Conservation (phyloP, 2,329 filamentous ascomycete species). For the Niveomyces coronatus region DNA sequence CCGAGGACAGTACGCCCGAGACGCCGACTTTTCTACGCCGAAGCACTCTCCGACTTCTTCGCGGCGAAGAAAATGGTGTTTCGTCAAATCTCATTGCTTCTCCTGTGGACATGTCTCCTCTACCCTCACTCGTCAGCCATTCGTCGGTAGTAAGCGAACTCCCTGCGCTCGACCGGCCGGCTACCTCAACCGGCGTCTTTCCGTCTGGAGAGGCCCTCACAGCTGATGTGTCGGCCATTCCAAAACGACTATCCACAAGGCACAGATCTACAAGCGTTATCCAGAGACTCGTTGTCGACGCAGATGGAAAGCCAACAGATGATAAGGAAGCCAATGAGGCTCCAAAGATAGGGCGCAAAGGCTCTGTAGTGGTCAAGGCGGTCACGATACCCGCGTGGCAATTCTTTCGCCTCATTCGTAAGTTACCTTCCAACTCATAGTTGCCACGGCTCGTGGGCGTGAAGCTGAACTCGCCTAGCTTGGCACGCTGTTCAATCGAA, state of each 20-base stretch:
- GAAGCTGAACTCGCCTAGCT: conserved; percentile 42
- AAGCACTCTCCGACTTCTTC: conserved; percentile 25
- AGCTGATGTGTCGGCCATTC: conserved; percentile 17
- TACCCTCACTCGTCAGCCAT: conserved; percentile 6
- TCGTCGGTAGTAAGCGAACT: conserved; percentile 3
- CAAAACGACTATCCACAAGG: conserved; percentile 26
- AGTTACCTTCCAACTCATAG: conserved; percentile 24
- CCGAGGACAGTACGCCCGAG: conserved; percentile 19
- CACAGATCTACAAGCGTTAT: conserved; percentile 50
- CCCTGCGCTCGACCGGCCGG: conserved; percentile 2
- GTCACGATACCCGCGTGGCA: conserved; percentile 96
- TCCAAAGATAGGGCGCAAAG: conserved; percentile 33
- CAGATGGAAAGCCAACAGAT: conserved; percentile 34
- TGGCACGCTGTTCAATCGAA: conserved; percentile 63
- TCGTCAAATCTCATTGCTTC: conserved; percentile 25
- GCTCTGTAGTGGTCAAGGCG: conserved; percentile 55
- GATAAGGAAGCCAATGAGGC: conserved; percentile 31
- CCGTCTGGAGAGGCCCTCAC: not conserved
- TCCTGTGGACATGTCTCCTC: conserved; percentile 20
- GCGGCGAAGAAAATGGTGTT: conserved; percentile 21
- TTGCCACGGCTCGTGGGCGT: not conserved
- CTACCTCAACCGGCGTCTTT: not conserved
- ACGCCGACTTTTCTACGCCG: conserved; percentile 18
- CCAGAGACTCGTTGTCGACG: conserved; percentile 46
- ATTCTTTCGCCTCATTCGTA: conserved; percentile 87